Base-by-base conservation (phyloP, 495 filamentous ascomycete genomes). In the Cercophora samala region DNA sequence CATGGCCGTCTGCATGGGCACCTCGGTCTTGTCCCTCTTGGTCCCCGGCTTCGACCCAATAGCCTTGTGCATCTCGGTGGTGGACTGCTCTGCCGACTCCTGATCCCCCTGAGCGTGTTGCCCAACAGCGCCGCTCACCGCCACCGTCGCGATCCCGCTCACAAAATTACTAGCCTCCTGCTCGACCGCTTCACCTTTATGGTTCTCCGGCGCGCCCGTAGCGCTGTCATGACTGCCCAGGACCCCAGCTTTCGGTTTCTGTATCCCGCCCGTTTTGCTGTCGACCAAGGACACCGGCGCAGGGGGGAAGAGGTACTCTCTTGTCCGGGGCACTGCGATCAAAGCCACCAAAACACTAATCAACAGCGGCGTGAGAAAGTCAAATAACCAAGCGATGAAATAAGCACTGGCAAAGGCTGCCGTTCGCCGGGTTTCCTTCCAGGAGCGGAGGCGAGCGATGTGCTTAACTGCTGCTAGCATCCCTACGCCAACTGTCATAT, bases 111-210 rank as follows among this genome's bases (percentile, higher is more conserved):
- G 83, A 2, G 86, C 85, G 66, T 88, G 83, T 69, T 93, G 93
- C 0, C 90, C 92, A 0, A 89, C 86, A 0, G 90, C 91, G 62
- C 89, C 91, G 60, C 88, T 88, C 51, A 95, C 79, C 0, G 90
- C 90, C 9, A 96, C 87, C 2, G 84, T 84, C 5, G 90, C 89
- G 63, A 95, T 88, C 29, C 88, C 86, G 68, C 88, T 89, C 42
- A 95, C 87, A 67, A 97, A 88, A 69, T 92, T 93, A 68, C 82
- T 88, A 2, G 93, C 93, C 75, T 96, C 93, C 66, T 90, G 86
- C 73, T 97, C 93, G 5, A 92, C 91, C 0, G 92, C 91, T 74
- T 96, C 93, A 19, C 93, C 93, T 70, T 93, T 89, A 74, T 93
- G 87, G 64, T 89, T 90, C 77, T 96, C 91, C 0, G 91, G 90